Conservation (phyloP, 306 rosid species). For the Cyamopsis tetragonoloba region DNA sequence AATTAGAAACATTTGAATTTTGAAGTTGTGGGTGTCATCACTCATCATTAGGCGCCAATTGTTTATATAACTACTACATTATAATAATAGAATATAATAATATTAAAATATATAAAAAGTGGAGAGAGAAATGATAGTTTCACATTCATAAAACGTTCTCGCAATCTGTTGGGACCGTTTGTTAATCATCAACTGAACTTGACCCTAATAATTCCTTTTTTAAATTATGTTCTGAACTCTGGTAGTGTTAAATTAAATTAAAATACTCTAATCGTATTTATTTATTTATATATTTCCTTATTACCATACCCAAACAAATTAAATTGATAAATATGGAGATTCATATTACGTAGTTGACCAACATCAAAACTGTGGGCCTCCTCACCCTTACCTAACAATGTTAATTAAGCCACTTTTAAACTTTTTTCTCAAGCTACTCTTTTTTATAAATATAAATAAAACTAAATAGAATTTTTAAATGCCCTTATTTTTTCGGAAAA, state of each 20-base stretch:
- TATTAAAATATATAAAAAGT: background rate
- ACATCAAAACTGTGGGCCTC: conserved; percentile 9
- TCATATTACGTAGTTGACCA: conserved; percentile 24
- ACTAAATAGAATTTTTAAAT: no score
- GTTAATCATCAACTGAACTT: conserved; percentile 47
- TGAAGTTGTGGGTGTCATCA: conserved; percentile 39
- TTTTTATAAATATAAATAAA: no score
- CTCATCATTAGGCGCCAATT: conserved; percentile 29
- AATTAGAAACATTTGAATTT: conserved; percentile 16
- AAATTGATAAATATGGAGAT: conserved; percentile 12
- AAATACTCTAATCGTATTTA: conserved; percentile 21
- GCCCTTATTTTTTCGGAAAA: no score
- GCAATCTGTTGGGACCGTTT: conserved; percentile 47
- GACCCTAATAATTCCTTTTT: conserved; percentile 15
- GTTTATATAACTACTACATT: no score
- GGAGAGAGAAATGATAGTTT: background rate
- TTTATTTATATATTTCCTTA: no score
- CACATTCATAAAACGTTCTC: conserved; percentile 8
- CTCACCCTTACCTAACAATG: background rate
- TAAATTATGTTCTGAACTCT: conserved; percentile 10
- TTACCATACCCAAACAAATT: background rate
- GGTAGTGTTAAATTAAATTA: no score
- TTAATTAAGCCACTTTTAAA: no score
- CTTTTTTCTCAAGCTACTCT: no score
- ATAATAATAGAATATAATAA: no score